Percentiles rank a stretch among this genome's conserved stretches.
Conservation (phyloP, 768 basidiomycete species). For the Boletales sp. region DNA sequence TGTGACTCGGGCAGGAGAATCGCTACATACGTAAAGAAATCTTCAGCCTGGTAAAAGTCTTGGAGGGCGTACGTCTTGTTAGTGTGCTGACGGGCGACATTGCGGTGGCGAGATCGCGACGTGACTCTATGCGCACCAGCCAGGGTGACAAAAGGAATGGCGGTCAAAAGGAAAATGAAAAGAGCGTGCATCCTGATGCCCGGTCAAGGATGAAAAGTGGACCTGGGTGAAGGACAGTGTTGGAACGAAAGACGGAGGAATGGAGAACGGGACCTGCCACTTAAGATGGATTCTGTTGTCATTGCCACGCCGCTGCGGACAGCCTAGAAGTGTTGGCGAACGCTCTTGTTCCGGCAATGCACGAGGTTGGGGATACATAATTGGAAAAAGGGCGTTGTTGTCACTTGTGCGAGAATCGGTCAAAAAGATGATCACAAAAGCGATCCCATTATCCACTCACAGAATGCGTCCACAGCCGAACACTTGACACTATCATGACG, state of each 20-base stretch:
- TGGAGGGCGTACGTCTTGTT: conserved; percentile 32
- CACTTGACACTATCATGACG: too few relatives aligned
- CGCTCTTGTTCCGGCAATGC: too few relatives aligned
- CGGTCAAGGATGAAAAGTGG: conserved; percentile 9
- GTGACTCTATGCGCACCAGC: conserved; percentile 31
- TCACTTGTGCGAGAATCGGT: conserved; percentile 3
- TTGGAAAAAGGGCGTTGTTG: conserved; percentile 3
- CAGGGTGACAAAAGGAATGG: conserved; percentile 34
- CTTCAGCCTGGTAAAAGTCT: conserved; percentile 46
- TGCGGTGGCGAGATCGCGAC: conserved; percentile 28
- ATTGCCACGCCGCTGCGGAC: conserved; percentile 2
- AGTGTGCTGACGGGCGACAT: conserved; percentile 17
- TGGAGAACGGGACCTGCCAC: background rate
- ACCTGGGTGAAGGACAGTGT: background rate
- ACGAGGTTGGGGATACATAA: conserved; percentile 2
- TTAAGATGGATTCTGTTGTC: conserved; percentile 4
- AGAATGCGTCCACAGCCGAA: too few relatives aligned
- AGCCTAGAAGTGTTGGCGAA: too few relatives aligned
- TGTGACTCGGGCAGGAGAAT: background rate
- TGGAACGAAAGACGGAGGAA: background rate
- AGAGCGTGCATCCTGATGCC: conserved; percentile 29
- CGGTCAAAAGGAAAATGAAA: conserved; percentile 29
- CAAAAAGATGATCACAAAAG: too few relatives aligned
- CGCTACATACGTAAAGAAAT: conserved; percentile 55
- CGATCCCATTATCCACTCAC: background rate